Base-by-base conservation (phyloP, 1,284 basidiomycete genomes). In the Tremellales sp. region DNA sequence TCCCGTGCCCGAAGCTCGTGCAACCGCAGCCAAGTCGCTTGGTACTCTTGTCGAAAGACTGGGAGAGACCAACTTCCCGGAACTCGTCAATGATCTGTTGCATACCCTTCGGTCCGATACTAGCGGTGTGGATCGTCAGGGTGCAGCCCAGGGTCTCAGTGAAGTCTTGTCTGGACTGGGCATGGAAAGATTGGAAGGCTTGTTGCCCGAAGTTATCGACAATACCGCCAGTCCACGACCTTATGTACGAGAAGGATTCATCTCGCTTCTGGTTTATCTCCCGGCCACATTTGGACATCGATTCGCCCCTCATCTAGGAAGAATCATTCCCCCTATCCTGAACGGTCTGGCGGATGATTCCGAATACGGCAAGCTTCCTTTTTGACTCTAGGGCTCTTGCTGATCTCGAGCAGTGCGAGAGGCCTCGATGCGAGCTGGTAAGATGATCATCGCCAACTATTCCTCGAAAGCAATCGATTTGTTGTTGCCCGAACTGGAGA, bases 401-500 rank as follows among this genome's bases (percentile, higher is more conserved):
- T 25, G 7, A 10, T 18, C 14, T 10, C 2, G 1, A 22, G 1
- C 40, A 67, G 89, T 93, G 5, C 80, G 92, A 37, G 91, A 97
- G 55, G 93, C 94, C 13, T 93, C 94, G 4, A 97, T 98, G 93
- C 83, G 90, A 31, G 94, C 95, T n/a, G 94, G 94, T 53, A 81
- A 94, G 58, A 98, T 98, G 93, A 87, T 98, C 60, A 90, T 98
- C 54, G 86, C 85, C 51, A 97, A 97, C 73, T 97, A 98, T 75
- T 87, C 91, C 22, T 81, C 68, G 66, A 87, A 84, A 67, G 94
- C 95, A 4, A 89, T 98, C 47, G 94, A 98, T 58, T 77, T 99
- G 25, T 78, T 98, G 4, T 76, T 99, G 24, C 95, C 94, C 3
- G 92, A 97, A 70, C 81, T 99, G 40, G 93, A 98, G 72, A 81